phyloP scores from a whole-genome alignment of 257 asterid species.

The Gynochthodes officinalis region DNA sequence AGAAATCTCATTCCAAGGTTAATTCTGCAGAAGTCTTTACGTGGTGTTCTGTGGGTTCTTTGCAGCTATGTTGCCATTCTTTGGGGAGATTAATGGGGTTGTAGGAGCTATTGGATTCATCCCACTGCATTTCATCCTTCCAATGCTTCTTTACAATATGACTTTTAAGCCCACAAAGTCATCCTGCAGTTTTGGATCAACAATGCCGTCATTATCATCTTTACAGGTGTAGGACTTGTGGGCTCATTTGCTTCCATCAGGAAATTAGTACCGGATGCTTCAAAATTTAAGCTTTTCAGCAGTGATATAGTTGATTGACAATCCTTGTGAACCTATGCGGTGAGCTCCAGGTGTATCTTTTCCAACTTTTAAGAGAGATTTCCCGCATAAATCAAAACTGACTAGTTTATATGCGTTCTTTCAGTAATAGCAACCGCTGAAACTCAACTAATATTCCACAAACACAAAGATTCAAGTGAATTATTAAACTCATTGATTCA shows the following conservation, averaged over 20 bases:
- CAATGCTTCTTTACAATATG: conserved; percentile 94
- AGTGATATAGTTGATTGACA: conserved; percentile 61
- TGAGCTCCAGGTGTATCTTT: too few relatives aligned
- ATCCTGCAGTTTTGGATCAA: conserved; percentile 64
- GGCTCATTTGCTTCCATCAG: conserved; percentile 80
- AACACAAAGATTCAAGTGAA: too few relatives aligned
- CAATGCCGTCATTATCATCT: conserved; percentile 52
- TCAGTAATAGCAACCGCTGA: too few relatives aligned
- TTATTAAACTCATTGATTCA: too few relatives aligned
- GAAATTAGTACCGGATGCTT: conserved; percentile 72
- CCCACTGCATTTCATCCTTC: conserved; percentile 87
- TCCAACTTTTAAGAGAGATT: too few relatives aligned
- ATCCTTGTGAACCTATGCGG: too few relatives aligned
- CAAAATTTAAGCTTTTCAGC: conserved; percentile 70
- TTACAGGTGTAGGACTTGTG: conserved; percentile 74
- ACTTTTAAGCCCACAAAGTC: conserved; percentile 54
- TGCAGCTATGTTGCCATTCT: conserved; percentile 97
- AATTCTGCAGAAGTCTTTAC: conserved; percentile 64
- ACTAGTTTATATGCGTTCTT: too few relatives aligned
- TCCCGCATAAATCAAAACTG: too few relatives aligned
- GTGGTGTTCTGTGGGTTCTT: conserved; percentile 68
- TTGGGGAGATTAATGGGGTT: conserved; percentile 80
- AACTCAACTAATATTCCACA: too few relatives aligned
- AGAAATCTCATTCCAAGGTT: conserved; percentile 83
- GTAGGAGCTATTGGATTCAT: conserved; percentile 96